These are phyloP conservation scores for Penicillium sp. DNA, from an alignment of 2,329 filamentous ascomycete species.

Conservation along the genomic window DNA sequence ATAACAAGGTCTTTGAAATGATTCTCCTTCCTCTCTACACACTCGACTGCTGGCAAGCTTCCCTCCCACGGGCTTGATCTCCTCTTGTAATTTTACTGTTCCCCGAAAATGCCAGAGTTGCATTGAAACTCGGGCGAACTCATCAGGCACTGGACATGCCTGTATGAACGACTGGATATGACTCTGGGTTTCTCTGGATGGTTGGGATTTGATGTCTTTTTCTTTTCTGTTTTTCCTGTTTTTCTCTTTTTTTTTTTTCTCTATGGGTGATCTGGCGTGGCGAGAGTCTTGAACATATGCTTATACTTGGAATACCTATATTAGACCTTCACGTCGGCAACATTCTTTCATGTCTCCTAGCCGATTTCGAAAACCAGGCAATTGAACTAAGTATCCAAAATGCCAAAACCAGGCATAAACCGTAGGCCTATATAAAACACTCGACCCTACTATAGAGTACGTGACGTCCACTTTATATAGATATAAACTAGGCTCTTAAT, in stretches of 20 bases:
- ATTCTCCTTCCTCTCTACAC: slow-evolving; percentile 12
- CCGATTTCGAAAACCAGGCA: too few relatives aligned
- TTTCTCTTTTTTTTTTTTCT: slow-evolving; percentile 10
- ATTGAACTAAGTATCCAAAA: too few relatives aligned
- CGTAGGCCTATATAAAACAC: too few relatives aligned
- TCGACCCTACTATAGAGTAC: too few relatives aligned
- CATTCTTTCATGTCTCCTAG: too few relatives aligned
- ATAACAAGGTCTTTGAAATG: slow-evolving; percentile 23
- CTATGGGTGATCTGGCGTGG: slow-evolving; percentile 10
- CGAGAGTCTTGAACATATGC: slow-evolving; percentile 20
- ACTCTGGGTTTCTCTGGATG: slow-evolving; percentile 20
- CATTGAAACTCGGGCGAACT: slow-evolving; percentile 14
- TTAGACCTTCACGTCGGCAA: too few relatives aligned
- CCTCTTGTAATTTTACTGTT: slow-evolving; percentile 23
- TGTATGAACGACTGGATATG: slow-evolving; percentile 25
- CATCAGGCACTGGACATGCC: slow-evolving; percentile 21
- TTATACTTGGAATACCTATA: too few relatives aligned
- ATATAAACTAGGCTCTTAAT: too few relatives aligned
- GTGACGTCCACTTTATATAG: too few relatives aligned
- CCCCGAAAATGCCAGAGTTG: slow-evolving; percentile 17
- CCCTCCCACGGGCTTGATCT: slow-evolving; percentile 3
- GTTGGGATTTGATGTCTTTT: slow-evolving; percentile 14
- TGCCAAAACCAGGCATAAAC: too few relatives aligned
- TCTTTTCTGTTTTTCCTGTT: neutral
- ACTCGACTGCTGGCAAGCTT: slow-evolving; percentile 1